Percentiles rank a stretch among this genome's conserved stretches.
Evolutionary conservation across 1,139 yeast species (phyloP).

Genomic region (Geotrichum candidum): DNA sequence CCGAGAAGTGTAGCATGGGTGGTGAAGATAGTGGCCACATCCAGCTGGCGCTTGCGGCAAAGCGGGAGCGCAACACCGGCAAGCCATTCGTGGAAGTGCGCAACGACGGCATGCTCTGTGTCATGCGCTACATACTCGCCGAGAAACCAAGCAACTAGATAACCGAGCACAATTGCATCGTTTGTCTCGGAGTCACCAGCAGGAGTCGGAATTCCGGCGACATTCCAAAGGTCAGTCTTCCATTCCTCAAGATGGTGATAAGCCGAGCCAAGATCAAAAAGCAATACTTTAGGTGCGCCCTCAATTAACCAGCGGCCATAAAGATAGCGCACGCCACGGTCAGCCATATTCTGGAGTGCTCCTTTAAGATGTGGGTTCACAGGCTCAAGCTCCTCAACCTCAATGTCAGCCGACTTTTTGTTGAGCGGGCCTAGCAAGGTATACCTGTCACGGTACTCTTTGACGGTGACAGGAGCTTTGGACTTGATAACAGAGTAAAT

Average conservation of each 20-base stretch:
- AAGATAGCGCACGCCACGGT: slow-evolving; percentile 72
- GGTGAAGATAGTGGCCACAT: slow-evolving; percentile 91
- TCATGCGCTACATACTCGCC: slow-evolving; percentile 93
- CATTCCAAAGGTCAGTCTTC: slow-evolving; percentile 89
- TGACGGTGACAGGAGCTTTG: slow-evolving; percentile 93
- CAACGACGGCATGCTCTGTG: slow-evolving; percentile 77
- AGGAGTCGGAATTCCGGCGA: slow-evolving; percentile 91
- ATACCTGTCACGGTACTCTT: slow-evolving; percentile 85
- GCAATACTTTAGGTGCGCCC: slow-evolving; percentile 89
- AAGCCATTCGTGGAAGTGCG: slow-evolving; percentile 97
- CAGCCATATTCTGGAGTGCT: slow-evolving; percentile 55
- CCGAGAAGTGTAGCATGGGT: slow-evolving; percentile 96
- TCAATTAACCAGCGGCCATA: slow-evolving; percentile 97
- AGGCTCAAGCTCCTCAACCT: slow-evolving; percentile 77
- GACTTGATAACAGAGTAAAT: slow-evolving; percentile 94
- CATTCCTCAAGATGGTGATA: slow-evolving; percentile 70
- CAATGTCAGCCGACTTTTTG: slow-evolving; percentile 75
- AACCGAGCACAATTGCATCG: slow-evolving; percentile 88
- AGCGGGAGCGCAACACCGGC: slow-evolving; percentile 95
- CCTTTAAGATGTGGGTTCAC: slow-evolving; percentile 52
- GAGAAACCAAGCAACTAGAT: slow-evolving; percentile 92
- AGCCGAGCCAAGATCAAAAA: slow-evolving; percentile 81
- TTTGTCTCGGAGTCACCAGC: slow-evolving; percentile 81
- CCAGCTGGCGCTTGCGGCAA: slow-evolving; percentile 85
- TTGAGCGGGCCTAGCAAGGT: slow-evolving; percentile 83